Base-by-base conservation (phyloP, 2,329 filamentous ascomycete species). In the Dothistroma pini region DNA sequence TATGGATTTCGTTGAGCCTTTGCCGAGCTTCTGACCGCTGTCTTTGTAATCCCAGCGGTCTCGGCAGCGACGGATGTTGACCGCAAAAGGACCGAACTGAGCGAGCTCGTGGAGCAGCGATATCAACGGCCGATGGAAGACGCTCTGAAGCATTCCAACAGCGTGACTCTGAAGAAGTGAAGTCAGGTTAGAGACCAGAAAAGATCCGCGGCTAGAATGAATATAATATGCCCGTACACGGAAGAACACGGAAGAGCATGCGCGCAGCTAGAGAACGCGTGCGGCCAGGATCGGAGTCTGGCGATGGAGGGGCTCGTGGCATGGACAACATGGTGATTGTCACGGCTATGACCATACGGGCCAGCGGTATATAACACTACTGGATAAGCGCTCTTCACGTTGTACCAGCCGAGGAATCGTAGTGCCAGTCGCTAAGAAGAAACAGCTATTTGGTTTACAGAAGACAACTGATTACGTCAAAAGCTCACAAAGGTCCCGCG, bases 1-100 rank as follows among this genome's bases (percentile, higher is more conserved):
- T 14, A 58, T 21, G 31, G 10, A 25, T 58, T 61, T 31, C 44
- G 59, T 58, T 61, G 59, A 62, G 59, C 51, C 59, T 62, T 56
- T 41, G 59, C 59, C 44, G 34, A 52, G 44, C 34, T 16, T 31
- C 57, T 58, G 57, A 60, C 59, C 54, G 53, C 52, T 47, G 34
- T 32, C 44, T 63, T 58, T 41, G 58, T 61, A 29, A 62, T 63
- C 60, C 56, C 62, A 57, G 52, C 62, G 35, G 54, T 57, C 52
- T 59, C 56, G 58, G 60, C 52, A 44, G 54, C 58, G 31, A 31
- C 22, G 22, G 21, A 51, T 6, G n/a, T 32, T 12, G 11, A 53
- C 60, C 60, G 59, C 51, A 59, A 54, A 57, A 60, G 64, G 64
- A 59, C 66, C 64, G 66, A 65, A 48, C 57, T 41, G 35, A 32